Evolutionary conservation across 331 rosid species (phyloP).

Genomic region (Phaseolus coccineus): DNA sequence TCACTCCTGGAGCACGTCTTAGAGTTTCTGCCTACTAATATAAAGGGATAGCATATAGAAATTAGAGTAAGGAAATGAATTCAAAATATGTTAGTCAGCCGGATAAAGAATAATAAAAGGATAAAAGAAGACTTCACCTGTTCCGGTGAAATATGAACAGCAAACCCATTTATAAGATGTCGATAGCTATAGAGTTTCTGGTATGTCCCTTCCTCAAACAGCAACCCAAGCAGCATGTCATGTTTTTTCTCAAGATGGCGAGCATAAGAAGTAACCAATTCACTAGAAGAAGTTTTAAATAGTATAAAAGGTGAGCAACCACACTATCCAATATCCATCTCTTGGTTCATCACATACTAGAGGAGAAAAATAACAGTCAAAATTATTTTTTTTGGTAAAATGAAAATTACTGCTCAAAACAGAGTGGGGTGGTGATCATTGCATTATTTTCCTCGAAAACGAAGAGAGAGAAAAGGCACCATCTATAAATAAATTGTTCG

Average conservation of each 20-base stretch:
- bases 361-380: constrained; percentile 22
- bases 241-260: constrained; percentile 90
- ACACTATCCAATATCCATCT: constrained; percentile 39
- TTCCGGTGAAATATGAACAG: constrained; percentile 86
- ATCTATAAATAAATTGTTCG: constrained; percentile 23
- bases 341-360: constrained; percentile 18
- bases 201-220: constrained; percentile 84
- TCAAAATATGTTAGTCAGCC: constrained; percentile 23
- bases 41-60: constrained; percentile 54
- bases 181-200: constrained; percentile 88
- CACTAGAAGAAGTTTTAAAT: constrained; percentile 63
- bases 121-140: constrained; percentile 79
- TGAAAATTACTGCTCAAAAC: constrained; percentile 33
- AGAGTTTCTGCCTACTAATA: constrained; percentile 95
- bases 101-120: constrained; percentile 24
- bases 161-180: constrained; percentile 97
- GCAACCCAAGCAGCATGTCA: constrained; percentile 90
- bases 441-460: constrained; percentile 12
- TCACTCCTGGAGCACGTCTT: constrained; percentile 87
- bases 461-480: neutral
- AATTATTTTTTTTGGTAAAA: neutral
- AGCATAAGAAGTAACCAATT: constrained; percentile 80
- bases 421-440: constrained; percentile 30
- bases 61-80: constrained; percentile 50
- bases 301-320: constrained; percentile 38